Conservation (phyloP, 192 early-diverging fungal genomes). For the Backusella morwellensis region DNA sequence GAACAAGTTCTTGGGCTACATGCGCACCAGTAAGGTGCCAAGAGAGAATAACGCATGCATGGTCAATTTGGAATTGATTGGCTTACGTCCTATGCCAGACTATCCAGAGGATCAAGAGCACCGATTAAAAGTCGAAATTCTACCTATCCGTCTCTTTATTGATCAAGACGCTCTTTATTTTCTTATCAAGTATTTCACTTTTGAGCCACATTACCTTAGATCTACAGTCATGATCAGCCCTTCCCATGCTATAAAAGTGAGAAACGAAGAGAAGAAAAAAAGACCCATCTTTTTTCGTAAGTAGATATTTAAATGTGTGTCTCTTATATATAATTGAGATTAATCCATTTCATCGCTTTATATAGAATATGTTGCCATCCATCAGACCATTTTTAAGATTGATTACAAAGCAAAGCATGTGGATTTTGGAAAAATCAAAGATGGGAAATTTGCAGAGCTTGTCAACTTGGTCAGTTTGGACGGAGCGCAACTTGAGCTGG, state of each 20-base stretch:
- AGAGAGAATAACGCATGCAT: conserved; percentile 63
- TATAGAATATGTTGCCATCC: conserved; percentile 61
- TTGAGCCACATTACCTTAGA: conserved; percentile 25
- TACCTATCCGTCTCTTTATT: conserved; percentile 85
- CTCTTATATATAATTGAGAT: background rate
- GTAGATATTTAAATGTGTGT: background rate
- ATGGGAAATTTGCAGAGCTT: conserved; percentile 76
- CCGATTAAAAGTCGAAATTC: conserved; percentile 56
- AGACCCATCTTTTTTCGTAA: conserved; percentile 47
- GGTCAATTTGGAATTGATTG: conserved; percentile 56
- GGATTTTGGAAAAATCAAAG: conserved; percentile 66
- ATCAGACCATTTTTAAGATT: conserved; percentile 77
- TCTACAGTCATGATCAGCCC: background rate
- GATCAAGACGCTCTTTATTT: conserved; percentile 93
- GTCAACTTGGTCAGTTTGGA: conserved; percentile 94
- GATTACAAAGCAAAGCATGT: conserved; percentile 98
- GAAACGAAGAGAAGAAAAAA: background rate
- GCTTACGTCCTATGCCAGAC: conserved; percentile 53
- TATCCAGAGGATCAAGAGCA: conserved; percentile 56
- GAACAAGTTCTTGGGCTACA: conserved; percentile 72
- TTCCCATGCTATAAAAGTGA: background rate
- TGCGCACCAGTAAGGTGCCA: conserved; percentile 55
- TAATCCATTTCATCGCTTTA: background rate
- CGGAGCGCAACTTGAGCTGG: conserved; percentile 85
- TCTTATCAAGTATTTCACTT: conserved; percentile 77